Base-by-base conservation (phyloP, 2,329 filamentous ascomycete species). In the Ilyonectria destructans region DNA sequence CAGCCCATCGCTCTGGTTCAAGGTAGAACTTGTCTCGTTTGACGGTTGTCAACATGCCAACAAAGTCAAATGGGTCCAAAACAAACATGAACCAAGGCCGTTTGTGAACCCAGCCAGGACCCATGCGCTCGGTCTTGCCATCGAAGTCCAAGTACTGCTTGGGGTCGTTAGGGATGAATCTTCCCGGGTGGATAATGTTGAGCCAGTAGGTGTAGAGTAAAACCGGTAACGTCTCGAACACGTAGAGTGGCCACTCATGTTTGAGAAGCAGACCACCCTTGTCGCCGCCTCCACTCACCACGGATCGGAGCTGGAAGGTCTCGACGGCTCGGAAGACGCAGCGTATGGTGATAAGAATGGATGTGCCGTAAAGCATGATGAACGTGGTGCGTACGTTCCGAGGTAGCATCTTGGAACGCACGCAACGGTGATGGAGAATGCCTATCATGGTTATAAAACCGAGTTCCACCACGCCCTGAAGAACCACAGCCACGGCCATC, bases 401-500 rank as follows among this genome's bases (percentile, higher is more conserved):
- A 31, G 74, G 71, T 19, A 76, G 4, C 74, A 74, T 76, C 1
- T 69, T 72, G 35, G 72, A 60, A 13, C 54, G 60, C 2, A 64
- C 59, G 29, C 72, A 74, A 19, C 74, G 69, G 4, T 49, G 56
- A 21, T 76, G 71, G 9, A 76, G 65, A 31, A 74, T 56, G 1
- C 57, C 72, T 0, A 73, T 73, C 66, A 76, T 62, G 31, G 31
- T 35, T 13, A 76, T 76, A 17, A 76, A 76, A 17, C 46, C 74
- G 29, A 74, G 8, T 29, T 76, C 74, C 6, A 76, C 69, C 5
- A 66, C 31, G 0, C 49, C 74, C 49, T 76, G 74, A 12, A 89
- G 67, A 0, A 81, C 74, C 12, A 91, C 85, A 29, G 87, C 85
- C 23, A 85, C 83, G 0, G 76, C 84, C 55, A 91, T 82, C 1